A percentile compares a stretch with the other conserved stretches of the same genome.
phyloP scores from a whole-genome alignment of 768 basidiomycete species.

The Tubosaeta sp. region DNA sequence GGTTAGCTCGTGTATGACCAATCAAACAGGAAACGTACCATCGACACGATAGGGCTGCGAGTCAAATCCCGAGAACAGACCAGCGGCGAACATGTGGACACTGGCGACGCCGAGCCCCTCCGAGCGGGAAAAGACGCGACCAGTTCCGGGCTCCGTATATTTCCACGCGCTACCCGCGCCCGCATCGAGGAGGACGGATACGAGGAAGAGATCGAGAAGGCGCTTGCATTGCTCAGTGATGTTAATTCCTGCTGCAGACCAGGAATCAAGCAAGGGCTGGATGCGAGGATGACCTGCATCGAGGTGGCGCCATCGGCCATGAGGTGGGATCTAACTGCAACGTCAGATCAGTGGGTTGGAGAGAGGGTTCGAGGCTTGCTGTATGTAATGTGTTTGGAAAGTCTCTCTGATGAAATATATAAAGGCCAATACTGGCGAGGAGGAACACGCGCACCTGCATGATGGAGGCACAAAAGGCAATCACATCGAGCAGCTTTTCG shows the following conservation, averaged over 20 bases:
- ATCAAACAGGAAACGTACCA: slow-evolving; percentile 41
- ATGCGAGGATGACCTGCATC: slow-evolving; percentile 67
- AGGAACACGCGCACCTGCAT: slow-evolving; percentile 55
- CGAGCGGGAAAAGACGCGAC: slow-evolving; percentile 55
- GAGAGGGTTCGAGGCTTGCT: slow-evolving; percentile 36
- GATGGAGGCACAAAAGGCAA: slow-evolving; percentile 69
- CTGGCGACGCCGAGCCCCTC: slow-evolving; percentile 90
- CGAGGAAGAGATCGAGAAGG: slow-evolving; percentile 83
- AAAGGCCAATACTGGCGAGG: neutral
- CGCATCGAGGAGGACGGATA: slow-evolving; percentile 91
- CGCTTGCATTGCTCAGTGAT: slow-evolving; percentile 62
- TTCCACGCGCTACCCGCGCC: slow-evolving; percentile 85
- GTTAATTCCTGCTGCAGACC: slow-evolving; percentile 44
- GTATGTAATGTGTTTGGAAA: slow-evolving; percentile 64
- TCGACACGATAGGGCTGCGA: slow-evolving; percentile 71
- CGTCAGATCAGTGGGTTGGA: neutral
- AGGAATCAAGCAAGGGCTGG: slow-evolving; percentile 51
- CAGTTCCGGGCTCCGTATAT: slow-evolving; percentile 60
- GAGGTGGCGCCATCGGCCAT: slow-evolving; percentile 88
- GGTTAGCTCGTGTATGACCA: neutral
- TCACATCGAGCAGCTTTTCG: slow-evolving; percentile 64
- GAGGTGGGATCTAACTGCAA: slow-evolving; percentile 65
- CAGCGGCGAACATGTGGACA: slow-evolving; percentile 81
- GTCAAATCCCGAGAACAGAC: slow-evolving; percentile 67
- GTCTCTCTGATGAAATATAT: slow-evolving; percentile 53